These are phyloP conservation scores for Colletotrichum sublineola DNA, from an alignment of 2,329 filamentous ascomycete genomes.

Conservation along the genomic window DNA sequence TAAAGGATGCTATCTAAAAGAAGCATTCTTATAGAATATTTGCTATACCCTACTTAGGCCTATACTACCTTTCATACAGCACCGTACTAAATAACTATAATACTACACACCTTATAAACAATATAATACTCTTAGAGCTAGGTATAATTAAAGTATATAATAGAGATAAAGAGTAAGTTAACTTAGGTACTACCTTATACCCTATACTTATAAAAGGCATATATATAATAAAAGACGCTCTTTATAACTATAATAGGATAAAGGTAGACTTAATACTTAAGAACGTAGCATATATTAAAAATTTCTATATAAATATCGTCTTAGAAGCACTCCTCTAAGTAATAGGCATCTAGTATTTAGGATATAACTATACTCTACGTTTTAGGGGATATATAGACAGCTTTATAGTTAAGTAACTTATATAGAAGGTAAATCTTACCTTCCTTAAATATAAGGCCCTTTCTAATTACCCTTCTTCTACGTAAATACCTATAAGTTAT, in stretches of 20 bases:
- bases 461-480: background rate
- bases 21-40: too few species aligned
- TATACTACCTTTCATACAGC: too few species aligned
- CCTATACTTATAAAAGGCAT: too few species aligned
- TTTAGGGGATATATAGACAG: background rate
- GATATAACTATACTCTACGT: background rate
- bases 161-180: too few species aligned
- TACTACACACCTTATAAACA: too few species aligned
- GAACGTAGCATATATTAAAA: background rate
- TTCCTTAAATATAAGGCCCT: background rate
- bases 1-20: too few species aligned
- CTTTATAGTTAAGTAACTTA: background rate
- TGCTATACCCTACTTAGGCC: too few species aligned
- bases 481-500: background rate
- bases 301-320: background rate
- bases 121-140: too few species aligned
- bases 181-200: too few species aligned
- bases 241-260: slow-evolving; percentile 1
- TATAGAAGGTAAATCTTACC: background rate
- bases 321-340: background rate
- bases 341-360: background rate
- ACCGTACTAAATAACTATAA: too few species aligned
- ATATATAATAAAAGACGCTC: too few species aligned
- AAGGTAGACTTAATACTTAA: background rate
- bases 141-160: too few species aligned